Evolutionary conservation across 805 yeast species (phyloP).

Genomic region (Myxozyma neotropica): DNA sequence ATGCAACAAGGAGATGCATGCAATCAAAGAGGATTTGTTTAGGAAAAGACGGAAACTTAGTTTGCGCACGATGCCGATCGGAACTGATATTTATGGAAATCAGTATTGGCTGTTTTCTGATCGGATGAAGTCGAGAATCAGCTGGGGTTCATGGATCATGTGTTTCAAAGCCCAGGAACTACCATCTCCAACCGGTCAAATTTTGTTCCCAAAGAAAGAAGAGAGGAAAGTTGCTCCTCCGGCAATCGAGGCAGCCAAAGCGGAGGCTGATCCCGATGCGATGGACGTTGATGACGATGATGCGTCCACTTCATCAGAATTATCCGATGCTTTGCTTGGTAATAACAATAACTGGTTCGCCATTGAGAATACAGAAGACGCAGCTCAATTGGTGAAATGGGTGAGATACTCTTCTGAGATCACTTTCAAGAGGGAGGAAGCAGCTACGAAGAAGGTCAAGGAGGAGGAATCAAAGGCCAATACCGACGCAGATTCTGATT

Average conservation of each 20-base stretch:
- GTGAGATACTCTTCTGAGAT: constrained; percentile 13
- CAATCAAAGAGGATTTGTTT: constrained; percentile 39
- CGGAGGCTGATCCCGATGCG: background rate
- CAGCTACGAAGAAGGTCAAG: background rate
- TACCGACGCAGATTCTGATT: background rate
- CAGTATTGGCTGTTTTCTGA: constrained; percentile 45
- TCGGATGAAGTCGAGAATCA: constrained; percentile 36
- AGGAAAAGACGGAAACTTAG: constrained; percentile 39
- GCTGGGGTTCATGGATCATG: constrained; percentile 45
- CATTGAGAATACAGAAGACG: constrained; percentile 25
- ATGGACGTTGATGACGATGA: background rate
- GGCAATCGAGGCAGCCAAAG: background rate
- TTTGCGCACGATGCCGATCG: constrained; percentile 42
- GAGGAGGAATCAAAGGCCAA: background rate
- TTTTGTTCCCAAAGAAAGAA: constrained; percentile 23
- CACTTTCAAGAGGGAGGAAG: constrained; percentile 5
- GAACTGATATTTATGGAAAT: constrained; percentile 42
- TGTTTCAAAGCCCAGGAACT: constrained; percentile 31
- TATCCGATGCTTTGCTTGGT: constrained; percentile 26
- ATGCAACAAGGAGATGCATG: constrained; percentile 36
- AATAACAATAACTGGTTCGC: constrained; percentile 32
- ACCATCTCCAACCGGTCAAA: constrained; percentile 32
- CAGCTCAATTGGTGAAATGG: constrained; percentile 26
- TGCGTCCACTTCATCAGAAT: constrained; percentile 21
- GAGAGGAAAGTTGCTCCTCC: background rate